A percentile compares a stretch with the other conserved stretches of the same genome.
Evolutionary conservation across 2,329 filamentous ascomycete genomes (phyloP).

Genomic region (Colletotrichum theobromicola): DNA sequence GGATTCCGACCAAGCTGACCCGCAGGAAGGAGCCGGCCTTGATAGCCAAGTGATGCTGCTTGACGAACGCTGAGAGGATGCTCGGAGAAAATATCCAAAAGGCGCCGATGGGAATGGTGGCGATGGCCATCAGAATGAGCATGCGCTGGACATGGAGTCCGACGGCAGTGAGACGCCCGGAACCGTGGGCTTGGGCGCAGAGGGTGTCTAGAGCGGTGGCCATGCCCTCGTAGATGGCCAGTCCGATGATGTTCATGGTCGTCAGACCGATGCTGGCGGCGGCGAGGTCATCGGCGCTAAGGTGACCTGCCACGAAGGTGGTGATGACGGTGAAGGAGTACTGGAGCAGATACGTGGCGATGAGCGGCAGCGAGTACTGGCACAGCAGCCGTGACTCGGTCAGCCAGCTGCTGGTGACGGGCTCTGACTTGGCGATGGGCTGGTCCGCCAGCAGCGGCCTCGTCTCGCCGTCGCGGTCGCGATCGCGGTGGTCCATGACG

Average conservation of each 20-base stretch:
- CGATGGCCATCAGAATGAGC: slow-evolving; percentile 51
- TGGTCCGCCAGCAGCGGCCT: slow-evolving; percentile 15
- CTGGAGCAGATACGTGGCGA: slow-evolving; percentile 55
- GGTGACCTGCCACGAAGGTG: slow-evolving; percentile 56
- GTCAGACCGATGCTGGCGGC: slow-evolving; percentile 57
- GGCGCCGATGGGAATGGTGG: slow-evolving; percentile 51
- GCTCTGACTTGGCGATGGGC: slow-evolving; percentile 9
- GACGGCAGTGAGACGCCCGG: slow-evolving; percentile 50
- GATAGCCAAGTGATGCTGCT: slow-evolving; percentile 50
- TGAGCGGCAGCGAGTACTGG: slow-evolving; percentile 50
- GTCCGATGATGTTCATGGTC: slow-evolving; percentile 59
- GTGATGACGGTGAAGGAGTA: slow-evolving; percentile 58
- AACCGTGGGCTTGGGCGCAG: slow-evolving; percentile 57
- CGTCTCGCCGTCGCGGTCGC: slow-evolving; percentile 8
- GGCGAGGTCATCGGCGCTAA: slow-evolving; percentile 56
- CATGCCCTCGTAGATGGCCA: slow-evolving; percentile 55
- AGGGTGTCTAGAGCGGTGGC: slow-evolving; percentile 56
- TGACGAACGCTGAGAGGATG: slow-evolving; percentile 50
- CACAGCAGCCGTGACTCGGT: slow-evolving; percentile 17
- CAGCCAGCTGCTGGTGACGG: not conserved
- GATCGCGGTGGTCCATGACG: not conserved
- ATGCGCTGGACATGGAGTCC: slow-evolving; percentile 59
- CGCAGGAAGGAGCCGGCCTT: slow-evolving; percentile 55
- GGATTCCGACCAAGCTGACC: slow-evolving; percentile 53
- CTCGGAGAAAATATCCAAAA: slow-evolving; percentile 54